Conservation (phyloP, 2,329 filamentous ascomycete genomes). For the Nannizzia gypsea region DNA sequence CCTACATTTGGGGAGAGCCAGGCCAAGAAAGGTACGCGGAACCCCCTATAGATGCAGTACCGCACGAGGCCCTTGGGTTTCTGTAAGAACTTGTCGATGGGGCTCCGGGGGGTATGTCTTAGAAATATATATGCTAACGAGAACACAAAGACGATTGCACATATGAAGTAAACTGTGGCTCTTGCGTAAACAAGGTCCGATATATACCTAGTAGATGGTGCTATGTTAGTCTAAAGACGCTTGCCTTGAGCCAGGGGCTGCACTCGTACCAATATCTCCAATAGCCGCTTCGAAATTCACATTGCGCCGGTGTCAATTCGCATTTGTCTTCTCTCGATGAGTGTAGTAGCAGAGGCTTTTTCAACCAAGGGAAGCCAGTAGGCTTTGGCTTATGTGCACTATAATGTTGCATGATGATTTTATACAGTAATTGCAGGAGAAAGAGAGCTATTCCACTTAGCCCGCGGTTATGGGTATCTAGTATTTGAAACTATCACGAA, state of each 20-base stretch:
- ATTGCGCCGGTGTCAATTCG: slow-evolving; percentile 19
- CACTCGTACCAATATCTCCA: slow-evolving; percentile 20
- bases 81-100: not conserved
- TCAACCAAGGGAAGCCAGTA: slow-evolving; percentile 10
- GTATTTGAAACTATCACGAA: no score
- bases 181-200: slow-evolving; percentile 45
- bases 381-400: not conserved
- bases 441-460: no score
- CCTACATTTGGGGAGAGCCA: not conserved
- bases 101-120: not conserved
- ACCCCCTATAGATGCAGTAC: not conserved
- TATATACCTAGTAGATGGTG: slow-evolving; percentile 34
- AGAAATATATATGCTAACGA: slow-evolving; percentile 30
- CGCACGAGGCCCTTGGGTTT: not conserved
- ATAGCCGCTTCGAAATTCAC: slow-evolving; percentile 16
- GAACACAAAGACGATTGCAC: slow-evolving; percentile 40
- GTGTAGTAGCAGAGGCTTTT: slow-evolving; percentile 19
- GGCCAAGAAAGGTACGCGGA: not conserved
- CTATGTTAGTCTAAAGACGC: not conserved
- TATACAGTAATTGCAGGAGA: no score
- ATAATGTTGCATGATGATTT: not conserved
- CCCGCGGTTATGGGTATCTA: no score
- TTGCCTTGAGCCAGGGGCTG: not conserved
- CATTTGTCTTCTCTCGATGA: slow-evolving; percentile 16
- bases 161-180: slow-evolving; percentile 43